phyloP scores from a whole-genome alignment of 768 basidiomycete species.

The Tulasnella sp. region DNA sequence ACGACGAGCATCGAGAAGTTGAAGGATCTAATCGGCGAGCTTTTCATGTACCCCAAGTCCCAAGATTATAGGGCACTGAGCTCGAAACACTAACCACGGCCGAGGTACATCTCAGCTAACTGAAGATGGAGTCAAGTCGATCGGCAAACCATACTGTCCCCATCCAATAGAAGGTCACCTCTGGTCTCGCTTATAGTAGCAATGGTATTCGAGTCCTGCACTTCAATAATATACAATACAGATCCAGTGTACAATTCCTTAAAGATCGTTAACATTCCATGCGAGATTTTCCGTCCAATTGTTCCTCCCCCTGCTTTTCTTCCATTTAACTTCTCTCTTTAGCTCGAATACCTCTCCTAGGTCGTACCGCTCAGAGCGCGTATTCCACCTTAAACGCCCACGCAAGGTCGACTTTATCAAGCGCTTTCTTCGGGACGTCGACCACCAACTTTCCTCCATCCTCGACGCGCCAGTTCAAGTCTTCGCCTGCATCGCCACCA shows the following conservation, averaged over 20 bases:
- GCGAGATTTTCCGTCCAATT: background rate
- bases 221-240: background rate
- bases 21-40: constrained; percentile 48
- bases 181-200: background rate
- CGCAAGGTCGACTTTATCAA: constrained; percentile 36
- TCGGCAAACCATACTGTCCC: constrained; percentile 1
- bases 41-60: background rate
- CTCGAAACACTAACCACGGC: background rate
- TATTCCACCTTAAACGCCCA: constrained; percentile 45
- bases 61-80: background rate
- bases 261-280: background rate
- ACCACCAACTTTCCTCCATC: constrained; percentile 29
- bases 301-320: too few species aligned
- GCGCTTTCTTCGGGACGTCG: constrained; percentile 33
- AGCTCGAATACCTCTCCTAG: background rate
- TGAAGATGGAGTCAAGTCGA: background rate
- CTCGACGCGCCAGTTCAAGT: constrained; percentile 22
- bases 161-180: constrained; percentile 4
- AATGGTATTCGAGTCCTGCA: background rate
- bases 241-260: background rate
- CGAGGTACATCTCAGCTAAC: background rate
- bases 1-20: constrained; percentile 51
- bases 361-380: background rate
- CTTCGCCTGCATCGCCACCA: constrained; percentile 33
- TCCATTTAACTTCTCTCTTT: background rate